Percentiles rank a stretch among this genome's conserved stretches.
phyloP scores from a whole-genome alignment of 495 filamentous ascomycete species.

The Penicillium bialowiezense region DNA sequence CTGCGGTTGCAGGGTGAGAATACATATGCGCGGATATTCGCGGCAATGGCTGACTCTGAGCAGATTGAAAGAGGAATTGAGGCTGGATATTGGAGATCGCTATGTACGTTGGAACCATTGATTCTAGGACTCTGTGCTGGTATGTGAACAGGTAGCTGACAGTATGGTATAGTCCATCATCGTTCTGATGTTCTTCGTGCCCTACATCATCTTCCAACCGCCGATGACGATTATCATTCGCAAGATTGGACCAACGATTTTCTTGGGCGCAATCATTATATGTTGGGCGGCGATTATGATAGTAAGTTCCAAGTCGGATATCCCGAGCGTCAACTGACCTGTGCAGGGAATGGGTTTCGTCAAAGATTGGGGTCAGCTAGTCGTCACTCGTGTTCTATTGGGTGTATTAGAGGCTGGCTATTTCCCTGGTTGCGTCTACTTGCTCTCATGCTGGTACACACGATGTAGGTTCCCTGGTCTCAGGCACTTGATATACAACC shows the following conservation, averaged over 20 bases:
- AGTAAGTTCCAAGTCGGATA: constrained; percentile 15
- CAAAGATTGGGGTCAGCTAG: constrained; percentile 46
- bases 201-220: constrained; percentile 63
- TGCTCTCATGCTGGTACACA: constrained; percentile 64
- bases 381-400: constrained; percentile 54
- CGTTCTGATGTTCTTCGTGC: constrained; percentile 63
- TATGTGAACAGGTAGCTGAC: too few relatives aligned
- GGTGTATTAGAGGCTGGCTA: constrained; percentile 64
- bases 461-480: constrained; percentile 34
- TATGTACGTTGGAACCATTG: constrained; percentile 42
- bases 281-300: constrained; percentile 49
- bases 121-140: too few relatives aligned
- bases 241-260: constrained; percentile 58
- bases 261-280: constrained; percentile 52
- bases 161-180: constrained; percentile 59
- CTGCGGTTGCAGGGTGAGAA: constrained; percentile 56
- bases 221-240: constrained; percentile 56
- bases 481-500: too few relatives aligned
- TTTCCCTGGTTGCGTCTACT: constrained; percentile 61
- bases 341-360: constrained; percentile 57
- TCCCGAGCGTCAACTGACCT: not conserved
- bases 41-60: not conserved
- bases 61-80: constrained; percentile 53
- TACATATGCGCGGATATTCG: not conserved
- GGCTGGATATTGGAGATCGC: constrained; percentile 38